phyloP scores from a whole-genome alignment of 2,329 filamentous ascomycete species.

The Colletotrichum gigasporum region DNA sequence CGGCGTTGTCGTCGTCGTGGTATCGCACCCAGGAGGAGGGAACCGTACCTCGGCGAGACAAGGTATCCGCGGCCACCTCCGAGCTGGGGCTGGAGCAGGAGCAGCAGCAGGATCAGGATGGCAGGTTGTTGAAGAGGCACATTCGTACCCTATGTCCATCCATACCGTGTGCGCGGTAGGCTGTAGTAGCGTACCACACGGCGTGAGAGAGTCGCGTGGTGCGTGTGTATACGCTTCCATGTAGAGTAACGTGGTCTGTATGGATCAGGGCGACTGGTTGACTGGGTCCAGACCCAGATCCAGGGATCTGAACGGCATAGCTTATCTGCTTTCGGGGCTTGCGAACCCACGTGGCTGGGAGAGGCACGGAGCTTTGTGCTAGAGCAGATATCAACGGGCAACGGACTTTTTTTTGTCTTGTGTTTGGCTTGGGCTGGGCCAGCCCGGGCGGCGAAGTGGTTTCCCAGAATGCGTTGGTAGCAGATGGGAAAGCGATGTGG shows the following conservation, averaged over 20 bases:
- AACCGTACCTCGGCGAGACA: not conserved
- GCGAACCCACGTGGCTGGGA: constrained; percentile 21
- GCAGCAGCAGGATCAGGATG: not conserved
- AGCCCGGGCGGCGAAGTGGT: constrained; percentile 5
- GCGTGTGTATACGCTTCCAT: not conserved
- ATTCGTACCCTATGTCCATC: constrained; percentile 4
- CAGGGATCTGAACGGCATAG: constrained; percentile 27
- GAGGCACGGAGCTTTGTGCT: constrained; percentile 26
- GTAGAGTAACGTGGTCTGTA: too few relatives aligned
- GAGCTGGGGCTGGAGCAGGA: not conserved
- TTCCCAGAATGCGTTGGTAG: constrained; percentile 14
- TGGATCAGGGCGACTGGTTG: not conserved
- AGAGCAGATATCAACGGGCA: constrained; percentile 27
- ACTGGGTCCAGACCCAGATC: constrained; percentile 11
- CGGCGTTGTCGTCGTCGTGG: not conserved
- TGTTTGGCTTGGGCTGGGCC: constrained; percentile 13
- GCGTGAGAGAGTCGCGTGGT: not conserved
- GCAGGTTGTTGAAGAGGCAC: not conserved
- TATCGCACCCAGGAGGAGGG: not conserved
- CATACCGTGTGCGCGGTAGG: not conserved
- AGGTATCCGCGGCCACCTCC: constrained; percentile 1
- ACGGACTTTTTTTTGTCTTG: constrained; percentile 21
- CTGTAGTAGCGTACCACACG: not conserved
- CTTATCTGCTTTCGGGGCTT: constrained; percentile 22
- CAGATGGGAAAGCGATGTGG: constrained; percentile 7